Evolutionary conservation across 2,329 filamentous ascomycete species (phyloP).

Genomic region (Alternaria sp.): DNA sequence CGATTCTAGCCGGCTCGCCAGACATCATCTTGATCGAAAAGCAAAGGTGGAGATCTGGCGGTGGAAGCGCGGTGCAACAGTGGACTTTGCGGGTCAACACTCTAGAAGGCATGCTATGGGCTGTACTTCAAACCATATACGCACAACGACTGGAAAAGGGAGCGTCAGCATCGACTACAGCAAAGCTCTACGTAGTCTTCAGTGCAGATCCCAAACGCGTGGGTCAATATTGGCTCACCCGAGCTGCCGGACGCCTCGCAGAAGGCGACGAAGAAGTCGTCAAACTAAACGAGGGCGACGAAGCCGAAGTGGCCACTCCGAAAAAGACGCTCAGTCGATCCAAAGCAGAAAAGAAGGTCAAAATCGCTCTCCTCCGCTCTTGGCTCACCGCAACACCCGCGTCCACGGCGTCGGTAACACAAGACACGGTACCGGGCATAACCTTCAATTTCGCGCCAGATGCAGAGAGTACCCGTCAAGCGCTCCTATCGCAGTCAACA

Average conservation of each 20-base stretch:
- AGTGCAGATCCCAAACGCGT: slow-evolving; percentile 48
- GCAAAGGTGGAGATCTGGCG: slow-evolving; percentile 69
- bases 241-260: slow-evolving; percentile 11
- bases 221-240: slow-evolving; percentile 44
- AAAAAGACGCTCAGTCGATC: slow-evolving; percentile 47
- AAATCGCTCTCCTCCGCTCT: slow-evolving; percentile 65
- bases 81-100: slow-evolving; percentile 86
- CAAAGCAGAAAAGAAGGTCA: slow-evolving; percentile 61
- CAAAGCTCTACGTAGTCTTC: slow-evolving; percentile 22
- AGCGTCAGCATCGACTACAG: background rate
- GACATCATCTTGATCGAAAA: slow-evolving; percentile 74
- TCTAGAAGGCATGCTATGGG: slow-evolving; percentile 82
- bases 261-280: background rate
- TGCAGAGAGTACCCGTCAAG: slow-evolving; percentile 10
- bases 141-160: background rate
- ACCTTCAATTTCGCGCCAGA: slow-evolving; percentile 17
- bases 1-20: slow-evolving; percentile 62
- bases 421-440: slow-evolving; percentile 17
- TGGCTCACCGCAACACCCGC: slow-evolving; percentile 33
- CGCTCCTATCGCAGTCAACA: slow-evolving; percentile 15
- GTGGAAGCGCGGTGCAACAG: slow-evolving; percentile 70
- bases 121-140: slow-evolving; percentile 51
- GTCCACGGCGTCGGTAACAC: slow-evolving; percentile 10
- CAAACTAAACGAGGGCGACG: slow-evolving; percentile 13
- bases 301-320: slow-evolving; percentile 20